Evolutionary conservation across 1,284 basidiomycete genomes (phyloP), one percentile per base, ranked within the genome.

Genomic region (Puccinia polysora): DNA sequence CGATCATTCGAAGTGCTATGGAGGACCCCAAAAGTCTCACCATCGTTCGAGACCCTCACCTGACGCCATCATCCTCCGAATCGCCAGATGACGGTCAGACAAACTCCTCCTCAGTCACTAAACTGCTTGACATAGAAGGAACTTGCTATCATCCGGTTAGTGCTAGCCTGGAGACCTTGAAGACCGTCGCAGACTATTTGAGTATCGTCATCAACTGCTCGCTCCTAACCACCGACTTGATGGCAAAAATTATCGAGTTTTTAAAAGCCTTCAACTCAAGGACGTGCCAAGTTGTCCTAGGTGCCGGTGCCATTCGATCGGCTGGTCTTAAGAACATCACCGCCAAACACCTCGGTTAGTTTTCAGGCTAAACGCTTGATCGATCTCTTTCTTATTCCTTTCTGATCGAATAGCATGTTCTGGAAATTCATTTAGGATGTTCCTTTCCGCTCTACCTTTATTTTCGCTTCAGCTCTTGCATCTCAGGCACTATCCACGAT

Each of bases 241-340:
- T 98, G 89, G 86, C 87, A 73, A 86, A 91, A 49, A 85, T 94
- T 15, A 91, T 98, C 76, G 96, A 98, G 80, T 95, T 96, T 78
- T 83, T 98, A 75, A 97, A 96, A 81, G 82, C 91, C 36, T 98
- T 97, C 84, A 99, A 99, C 80, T 98, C 96, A 50, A 84, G 95
- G 74, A 97, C 92, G 0, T 99, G 96, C 81, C 95, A 98, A 79
- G 94, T 98, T 50, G 95, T 98, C 0, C 84, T 99, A 1, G 95
- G 95, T 5, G 95, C 96, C 0, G 95, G 95, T 6, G 95, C 96
- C 8, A 97, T 98, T 92, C 85, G 94, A 49, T 95, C 91, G 14
- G 95, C 95, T 1, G 95, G 95, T 6, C 82, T 99, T 76, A 97
- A 93, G 81, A 97, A 97, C 80, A 99, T 99, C 79, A 97, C 95